Percentiles rank a stretch among this genome's conserved stretches.
Evolutionary conservation across 129 eudicot genomes (phyloP).

Genomic region (Flaveria bidentis): DNA sequence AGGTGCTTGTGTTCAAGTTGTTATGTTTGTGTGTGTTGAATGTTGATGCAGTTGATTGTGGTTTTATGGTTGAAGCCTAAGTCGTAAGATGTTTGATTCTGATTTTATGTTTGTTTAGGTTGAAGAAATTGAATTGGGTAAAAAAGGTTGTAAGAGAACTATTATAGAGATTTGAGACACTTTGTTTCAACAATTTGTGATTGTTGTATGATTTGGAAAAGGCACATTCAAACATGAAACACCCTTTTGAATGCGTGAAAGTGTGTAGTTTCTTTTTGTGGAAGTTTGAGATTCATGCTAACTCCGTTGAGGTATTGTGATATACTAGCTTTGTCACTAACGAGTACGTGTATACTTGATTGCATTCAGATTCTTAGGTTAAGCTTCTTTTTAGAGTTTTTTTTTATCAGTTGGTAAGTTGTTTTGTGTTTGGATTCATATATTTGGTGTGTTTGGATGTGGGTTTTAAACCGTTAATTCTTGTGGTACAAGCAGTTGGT

Average conservation of each 20-base stretch:
- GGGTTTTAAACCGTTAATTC: background rate
- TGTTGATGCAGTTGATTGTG: background rate
- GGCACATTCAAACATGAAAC: background rate
- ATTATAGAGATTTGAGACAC: background rate
- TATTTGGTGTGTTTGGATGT: too few relatives aligned
- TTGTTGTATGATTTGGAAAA: background rate
- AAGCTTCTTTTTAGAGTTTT: background rate
- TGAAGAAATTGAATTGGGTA: background rate
- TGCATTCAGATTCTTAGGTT: background rate
- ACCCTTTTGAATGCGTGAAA: background rate
- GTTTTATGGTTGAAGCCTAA: background rate
- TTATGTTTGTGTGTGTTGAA: background rate
- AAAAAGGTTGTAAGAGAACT: background rate
- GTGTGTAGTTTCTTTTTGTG: background rate
- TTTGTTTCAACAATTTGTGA: background rate
- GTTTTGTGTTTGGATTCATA: background rate
- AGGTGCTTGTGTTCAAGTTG: background rate
- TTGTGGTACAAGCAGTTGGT: background rate
- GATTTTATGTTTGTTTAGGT: background rate
- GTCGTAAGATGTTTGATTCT: background rate
- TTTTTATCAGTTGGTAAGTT: background rate
- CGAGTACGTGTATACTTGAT: background rate
- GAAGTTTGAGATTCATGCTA: constrained; percentile 10
- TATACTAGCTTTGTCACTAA: background rate
- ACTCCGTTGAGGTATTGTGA: background rate